Base-by-base conservation (phyloP, 441 rosid species). In the Geranium incanum region DNA sequence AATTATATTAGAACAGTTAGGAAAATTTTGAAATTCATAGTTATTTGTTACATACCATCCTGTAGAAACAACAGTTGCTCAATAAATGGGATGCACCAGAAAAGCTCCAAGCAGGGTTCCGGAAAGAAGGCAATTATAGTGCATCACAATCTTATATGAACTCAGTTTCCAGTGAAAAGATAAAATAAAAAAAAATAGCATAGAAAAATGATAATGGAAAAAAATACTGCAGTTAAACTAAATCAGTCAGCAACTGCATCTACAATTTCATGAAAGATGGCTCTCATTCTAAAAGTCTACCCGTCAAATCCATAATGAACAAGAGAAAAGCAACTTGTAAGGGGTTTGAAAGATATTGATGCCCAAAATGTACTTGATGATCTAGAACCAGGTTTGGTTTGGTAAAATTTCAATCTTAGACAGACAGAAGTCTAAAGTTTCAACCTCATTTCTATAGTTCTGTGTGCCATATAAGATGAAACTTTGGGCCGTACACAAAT, bases 11-110 rank as follows among this genome's bases (percentile, higher is more conserved):
- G 3, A 52, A 55, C 6, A 9, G 50, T 69, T 18, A 45, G 3
- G 13, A 69, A 36, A 66, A 69, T 77, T 59, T 50, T 67, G 33
- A 80, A 74, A 75, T 9, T 50, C 39, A 60, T 50, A 72, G 70
- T 59, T 73, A 48, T 28, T 63, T 43, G 75, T 72, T 68, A 66
- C 91, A 21, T 90, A 92, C 97, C 99, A 92, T 95, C 85, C 99
- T 95, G 96, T 64, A 81, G 75, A 72, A 79, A 81, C 62, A 80
- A 21, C 83, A 77, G 48, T 78, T 81, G 80, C 78, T 77, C 74
- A 74, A 75, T 85, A 69, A 79, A 73, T 60, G 65, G 70, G 76
- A 73, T 16, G 71, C 74, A 77, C 77, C 80, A 62, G 71, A 77
- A 78, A 76, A 85, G 85, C 89, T 87, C 99, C 86, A 79, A 78